Evolutionary conservation across 1,139 yeast genomes (phyloP).

Genomic region (Pichia sp.): DNA sequence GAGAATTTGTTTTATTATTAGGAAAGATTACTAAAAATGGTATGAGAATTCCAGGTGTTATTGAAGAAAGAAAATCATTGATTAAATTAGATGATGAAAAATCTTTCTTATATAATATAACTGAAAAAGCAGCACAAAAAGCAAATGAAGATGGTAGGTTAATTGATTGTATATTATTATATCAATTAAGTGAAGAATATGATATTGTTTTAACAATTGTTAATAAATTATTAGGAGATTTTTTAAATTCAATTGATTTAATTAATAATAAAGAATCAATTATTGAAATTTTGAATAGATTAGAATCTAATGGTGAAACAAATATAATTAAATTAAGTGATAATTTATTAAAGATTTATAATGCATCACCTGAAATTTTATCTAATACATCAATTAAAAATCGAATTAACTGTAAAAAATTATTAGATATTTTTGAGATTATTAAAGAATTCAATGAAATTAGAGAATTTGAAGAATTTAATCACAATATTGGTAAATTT

Average conservation of each 20-base stretch:
- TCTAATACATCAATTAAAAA: constrained; percentile 40
- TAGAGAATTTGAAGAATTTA: not conserved
- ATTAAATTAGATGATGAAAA: constrained; percentile 51
- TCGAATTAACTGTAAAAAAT: constrained; percentile 57
- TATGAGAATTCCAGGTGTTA: constrained; percentile 71
- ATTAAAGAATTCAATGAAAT: constrained; percentile 50
- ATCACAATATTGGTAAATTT: not conserved
- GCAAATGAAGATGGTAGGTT: constrained; percentile 92
- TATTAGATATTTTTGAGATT: constrained; percentile 63
- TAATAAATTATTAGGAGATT: constrained; percentile 74
- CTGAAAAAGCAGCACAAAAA: constrained; percentile 77
- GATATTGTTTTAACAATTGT: constrained; percentile 76
- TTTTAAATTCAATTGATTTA: constrained; percentile 66
- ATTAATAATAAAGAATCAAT: constrained; percentile 45
- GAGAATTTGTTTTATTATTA: constrained; percentile 73
- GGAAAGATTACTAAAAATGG: constrained; percentile 81
- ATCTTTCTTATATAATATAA: constrained; percentile 57
- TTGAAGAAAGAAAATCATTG: constrained; percentile 72
- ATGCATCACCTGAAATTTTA: constrained; percentile 45
- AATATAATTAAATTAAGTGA: constrained; percentile 53
- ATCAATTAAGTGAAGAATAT: constrained; percentile 84
- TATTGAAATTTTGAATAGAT: constrained; percentile 25
- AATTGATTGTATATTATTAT: constrained; percentile 77
- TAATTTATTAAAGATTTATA: constrained; percentile 49
- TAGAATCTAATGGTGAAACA: constrained; percentile 31